Conservation (phyloP, 75 land plant species). For the Sequoia sempervirens region DNA sequence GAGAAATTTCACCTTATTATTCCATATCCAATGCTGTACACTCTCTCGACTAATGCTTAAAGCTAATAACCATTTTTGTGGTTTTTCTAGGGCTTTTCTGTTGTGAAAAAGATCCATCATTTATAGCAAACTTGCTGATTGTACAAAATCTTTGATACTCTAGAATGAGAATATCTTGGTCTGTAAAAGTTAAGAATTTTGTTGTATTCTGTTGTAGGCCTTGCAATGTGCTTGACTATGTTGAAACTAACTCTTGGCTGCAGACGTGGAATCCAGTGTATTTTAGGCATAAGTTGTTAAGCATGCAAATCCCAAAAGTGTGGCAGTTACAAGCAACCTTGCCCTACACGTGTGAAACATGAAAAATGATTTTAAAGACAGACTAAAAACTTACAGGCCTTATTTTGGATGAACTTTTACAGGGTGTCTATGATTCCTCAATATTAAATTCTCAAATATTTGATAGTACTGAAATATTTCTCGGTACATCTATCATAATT, state of each 20-base stretch:
- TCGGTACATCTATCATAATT: not conserved
- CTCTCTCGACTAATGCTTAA: not conserved
- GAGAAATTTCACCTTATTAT: not conserved
- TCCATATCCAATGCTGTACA: not conserved
- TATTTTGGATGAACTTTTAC: not conserved
- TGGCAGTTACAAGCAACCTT: not conserved
- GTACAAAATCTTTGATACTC: not conserved
- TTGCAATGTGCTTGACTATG: not conserved
- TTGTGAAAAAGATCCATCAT: too few species aligned
- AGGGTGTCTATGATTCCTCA: not conserved
- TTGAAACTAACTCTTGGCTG: not conserved
- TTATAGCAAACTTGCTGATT: too few species aligned
- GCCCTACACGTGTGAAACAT: not conserved
- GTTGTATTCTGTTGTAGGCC: too few species aligned
- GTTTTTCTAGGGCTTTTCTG: too few species aligned
- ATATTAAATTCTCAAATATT: too few species aligned
- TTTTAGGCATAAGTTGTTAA: not conserved
- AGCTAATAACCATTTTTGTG: too few species aligned
- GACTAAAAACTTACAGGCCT: not conserved
- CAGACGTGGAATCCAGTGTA: not conserved
- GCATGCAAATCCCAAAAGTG: not conserved
- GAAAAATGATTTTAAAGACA: not conserved
- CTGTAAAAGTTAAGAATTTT: not conserved
- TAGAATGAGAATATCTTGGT: not conserved
- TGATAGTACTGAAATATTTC: not conserved